These are phyloP conservation scores for Brassica juncea DNA, from an alignment of 345 rosid genomes.

Conservation along the genomic window DNA sequence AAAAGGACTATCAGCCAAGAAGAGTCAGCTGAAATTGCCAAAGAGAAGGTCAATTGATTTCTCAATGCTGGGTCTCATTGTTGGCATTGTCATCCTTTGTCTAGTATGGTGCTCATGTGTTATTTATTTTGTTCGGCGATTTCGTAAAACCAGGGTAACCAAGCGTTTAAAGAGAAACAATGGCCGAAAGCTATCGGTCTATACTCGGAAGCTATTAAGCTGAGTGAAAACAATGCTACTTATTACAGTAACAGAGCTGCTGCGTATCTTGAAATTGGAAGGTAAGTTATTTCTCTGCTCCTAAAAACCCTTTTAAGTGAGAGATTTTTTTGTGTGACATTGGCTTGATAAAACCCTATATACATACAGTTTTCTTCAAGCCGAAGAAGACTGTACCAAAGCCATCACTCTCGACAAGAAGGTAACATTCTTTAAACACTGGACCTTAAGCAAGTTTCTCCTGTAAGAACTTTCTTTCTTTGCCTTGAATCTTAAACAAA, in stretches of 20 bases:
- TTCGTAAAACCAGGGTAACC: slow-evolving; percentile 66
- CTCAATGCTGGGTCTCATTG: not conserved
- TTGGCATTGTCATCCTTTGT: slow-evolving; percentile 1
- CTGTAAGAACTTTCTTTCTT: not conserved
- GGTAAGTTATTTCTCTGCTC: slow-evolving; percentile 47
- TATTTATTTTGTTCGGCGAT: not conserved
- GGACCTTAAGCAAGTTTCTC: not conserved
- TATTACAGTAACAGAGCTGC: slow-evolving; percentile 97
- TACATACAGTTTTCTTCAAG: slow-evolving; percentile 71
- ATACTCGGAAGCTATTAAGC: slow-evolving; percentile 89
- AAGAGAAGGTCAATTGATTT: slow-evolving; percentile 72
- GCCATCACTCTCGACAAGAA: slow-evolving; percentile 87
- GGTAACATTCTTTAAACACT: slow-evolving; percentile 49
- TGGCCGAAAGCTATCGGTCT: slow-evolving; percentile 83
- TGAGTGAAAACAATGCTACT: slow-evolving; percentile 74
- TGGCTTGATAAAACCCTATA: slow-evolving; percentile 18
- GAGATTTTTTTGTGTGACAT: slow-evolving; percentile 3
- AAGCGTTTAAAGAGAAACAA: slow-evolving; percentile 83
- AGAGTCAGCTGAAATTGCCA: slow-evolving; percentile 74
- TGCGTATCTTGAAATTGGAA: slow-evolving; percentile 77
- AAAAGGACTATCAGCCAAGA: slow-evolving; percentile 48
- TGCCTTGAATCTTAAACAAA: slow-evolving; percentile 9
- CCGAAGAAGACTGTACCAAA: slow-evolving; percentile 82
- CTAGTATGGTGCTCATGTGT: not conserved
- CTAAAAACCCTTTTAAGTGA: not conserved